phyloP scores from a whole-genome alignment of 768 basidiomycete species.

The Mrakia frigida region DNA sequence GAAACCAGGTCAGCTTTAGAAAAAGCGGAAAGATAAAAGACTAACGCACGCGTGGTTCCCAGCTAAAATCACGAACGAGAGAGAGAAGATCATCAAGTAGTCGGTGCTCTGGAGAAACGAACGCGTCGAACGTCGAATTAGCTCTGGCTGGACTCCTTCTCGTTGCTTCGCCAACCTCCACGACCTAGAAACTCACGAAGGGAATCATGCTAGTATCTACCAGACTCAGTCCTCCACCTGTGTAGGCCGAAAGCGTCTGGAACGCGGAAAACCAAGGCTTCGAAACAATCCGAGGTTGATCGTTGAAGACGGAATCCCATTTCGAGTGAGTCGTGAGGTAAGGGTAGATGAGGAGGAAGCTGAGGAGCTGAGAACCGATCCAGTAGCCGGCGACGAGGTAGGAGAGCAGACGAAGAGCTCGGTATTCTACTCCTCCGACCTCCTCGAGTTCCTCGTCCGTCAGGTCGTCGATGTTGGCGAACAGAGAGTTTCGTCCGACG shows the following conservation, averaged over 20 bases:
- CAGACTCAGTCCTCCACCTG: not conserved
- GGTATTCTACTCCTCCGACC: conserved; percentile 6
- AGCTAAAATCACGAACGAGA: not conserved
- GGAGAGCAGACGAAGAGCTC: not conserved
- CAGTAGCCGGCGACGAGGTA: conserved; percentile 2
- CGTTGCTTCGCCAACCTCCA: no score
- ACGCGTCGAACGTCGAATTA: no score
- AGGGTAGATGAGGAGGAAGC: not conserved
- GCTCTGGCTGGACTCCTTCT: no score
- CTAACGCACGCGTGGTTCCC: not conserved
- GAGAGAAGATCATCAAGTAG: not conserved
- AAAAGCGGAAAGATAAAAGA: no score
- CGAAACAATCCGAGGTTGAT: not conserved
- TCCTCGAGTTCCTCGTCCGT: conserved; percentile 9
- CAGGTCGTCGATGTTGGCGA: not conserved
- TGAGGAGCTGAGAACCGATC: not conserved
- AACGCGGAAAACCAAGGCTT: not conserved
- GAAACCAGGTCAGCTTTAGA: not conserved
- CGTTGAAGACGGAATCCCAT: conserved; percentile 6
- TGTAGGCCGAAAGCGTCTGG: not conserved
- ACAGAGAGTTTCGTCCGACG: not conserved
- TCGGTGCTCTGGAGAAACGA: not conserved
- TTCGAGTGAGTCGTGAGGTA: not conserved
- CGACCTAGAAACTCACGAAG: not conserved
- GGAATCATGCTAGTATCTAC: not conserved